Conservation (phyloP, 345 rosid species). For the Gossypium turneri region DNA sequence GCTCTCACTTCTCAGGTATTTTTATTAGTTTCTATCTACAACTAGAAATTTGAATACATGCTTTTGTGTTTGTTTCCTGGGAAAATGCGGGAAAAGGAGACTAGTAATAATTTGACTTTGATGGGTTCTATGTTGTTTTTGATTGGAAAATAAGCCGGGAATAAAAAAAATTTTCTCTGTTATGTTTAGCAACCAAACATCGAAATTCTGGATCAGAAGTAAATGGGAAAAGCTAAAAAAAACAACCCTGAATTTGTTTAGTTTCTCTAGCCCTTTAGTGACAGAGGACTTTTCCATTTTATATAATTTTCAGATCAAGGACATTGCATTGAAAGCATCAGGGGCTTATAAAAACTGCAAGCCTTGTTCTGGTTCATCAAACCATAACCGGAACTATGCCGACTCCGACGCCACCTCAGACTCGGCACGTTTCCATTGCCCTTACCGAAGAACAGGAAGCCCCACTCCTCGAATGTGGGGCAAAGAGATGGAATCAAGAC, state of each 20-base stretch:
- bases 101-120: conserved; percentile 11
- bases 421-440: conserved; percentile 59
- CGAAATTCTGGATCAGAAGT: neutral
- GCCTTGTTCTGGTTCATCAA: conserved; percentile 77
- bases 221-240: neutral
- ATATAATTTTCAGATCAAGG: conserved; percentile 60
- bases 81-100: conserved; percentile 18
- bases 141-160: too few relatives aligned
- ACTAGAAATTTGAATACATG: neutral
- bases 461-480: conserved; percentile 63
- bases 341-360: conserved; percentile 88
- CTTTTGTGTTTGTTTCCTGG: conserved; percentile 21
- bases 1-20: conserved; percentile 76
- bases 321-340: conserved; percentile 88
- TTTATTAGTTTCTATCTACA: neutral
- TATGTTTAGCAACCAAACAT: too few relatives aligned
- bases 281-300: neutral
- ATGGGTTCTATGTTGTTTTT: neutral
- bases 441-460: conserved; percentile 69
- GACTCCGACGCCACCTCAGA: conserved; percentile 68
- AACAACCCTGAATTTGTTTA: conserved; percentile 7
- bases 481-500: conserved; percentile 75
- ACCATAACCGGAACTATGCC: conserved; percentile 38
- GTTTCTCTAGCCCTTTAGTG: conserved; percentile 12
- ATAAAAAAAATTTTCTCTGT: too few relatives aligned